A percentile compares a stretch with the other conserved stretches of the same genome.
Evolutionary conservation across 192 early-diverging fungal species (phyloP).

Genomic region (Entomortierella chlamydospora): DNA sequence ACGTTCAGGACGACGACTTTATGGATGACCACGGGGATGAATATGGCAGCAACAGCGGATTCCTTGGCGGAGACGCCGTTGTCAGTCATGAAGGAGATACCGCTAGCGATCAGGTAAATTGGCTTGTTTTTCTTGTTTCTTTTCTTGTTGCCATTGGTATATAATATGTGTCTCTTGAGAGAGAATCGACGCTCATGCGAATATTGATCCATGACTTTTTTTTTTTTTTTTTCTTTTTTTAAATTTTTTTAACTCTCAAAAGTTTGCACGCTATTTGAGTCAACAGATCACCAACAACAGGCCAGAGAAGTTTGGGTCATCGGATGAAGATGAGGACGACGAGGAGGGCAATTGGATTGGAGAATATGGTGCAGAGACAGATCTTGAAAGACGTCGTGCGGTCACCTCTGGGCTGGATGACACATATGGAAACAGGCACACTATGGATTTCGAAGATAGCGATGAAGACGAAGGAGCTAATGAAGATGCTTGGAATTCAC

Average conservation of each 20-base stretch:
- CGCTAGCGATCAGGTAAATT: constrained; percentile 65
- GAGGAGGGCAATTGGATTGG: constrained; percentile 65
- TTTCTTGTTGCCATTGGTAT: background rate
- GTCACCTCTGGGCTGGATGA: constrained; percentile 29
- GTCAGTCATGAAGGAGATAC: constrained; percentile 67
- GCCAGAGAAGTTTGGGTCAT: constrained; percentile 75
- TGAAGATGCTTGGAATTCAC: constrained; percentile 32
- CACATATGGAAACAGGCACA: constrained; percentile 33
- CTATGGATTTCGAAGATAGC: constrained; percentile 45
- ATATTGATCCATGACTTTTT: background rate
- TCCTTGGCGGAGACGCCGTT: constrained; percentile 63
- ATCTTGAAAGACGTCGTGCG: constrained; percentile 43
- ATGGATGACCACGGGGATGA: constrained; percentile 67
- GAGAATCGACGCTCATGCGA: constrained; percentile 7
- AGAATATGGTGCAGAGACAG: constrained; percentile 44
- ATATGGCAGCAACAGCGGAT: constrained; percentile 54
- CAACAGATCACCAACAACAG: constrained; percentile 78
- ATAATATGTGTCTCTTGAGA: too few relatives aligned
- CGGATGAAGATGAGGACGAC: constrained; percentile 71
- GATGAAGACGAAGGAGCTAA: constrained; percentile 48
- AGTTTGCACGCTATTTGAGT: constrained; percentile 79
- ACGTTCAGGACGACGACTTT: constrained; percentile 65
- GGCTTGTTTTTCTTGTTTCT: background rate
- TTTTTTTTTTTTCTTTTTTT: constrained; percentile 13
- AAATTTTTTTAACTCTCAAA: background rate